Base-by-base conservation (phyloP, 208 protist species). In the Sergeia podlipaevii region DNA sequence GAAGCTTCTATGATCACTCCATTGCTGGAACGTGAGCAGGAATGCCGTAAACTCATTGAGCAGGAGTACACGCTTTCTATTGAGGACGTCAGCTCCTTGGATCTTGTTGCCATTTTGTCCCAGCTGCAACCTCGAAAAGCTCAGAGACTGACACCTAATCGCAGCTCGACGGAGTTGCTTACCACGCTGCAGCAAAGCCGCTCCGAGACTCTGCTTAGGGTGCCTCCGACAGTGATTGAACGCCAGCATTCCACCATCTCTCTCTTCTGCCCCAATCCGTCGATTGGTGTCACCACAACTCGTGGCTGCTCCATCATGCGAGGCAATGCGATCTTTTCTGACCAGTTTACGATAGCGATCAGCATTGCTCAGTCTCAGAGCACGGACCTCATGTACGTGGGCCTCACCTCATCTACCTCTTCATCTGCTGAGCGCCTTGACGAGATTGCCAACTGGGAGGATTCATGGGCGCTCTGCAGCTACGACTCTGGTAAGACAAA, bases 391-490 rank as follows among this genome's bases (percentile, higher is more conserved):
- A 77, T 92, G 32, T 95, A 95, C 59, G 65, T 91, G 17, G 88
- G 88, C 28, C 64, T 95, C 15, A 88, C 83, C n/a, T 62, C 73
- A n/a, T 76, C 81, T 44, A 73, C 71, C 18, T 67, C 69, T 17
- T 44, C 65, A 18, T 63, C 55, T 48, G 65, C 77, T 13, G 68
- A 85, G 6, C 69, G 53, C 10, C 64, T 60, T 38, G 69, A 81
- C 34, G 77, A 88, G 45, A 79, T 91, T 8, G 69, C 73, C 17
- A 53, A 33, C 38, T 90, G 81, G 72, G 64, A 77, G 42, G 78
- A 93, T 51, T 77, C 75, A 15, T 95, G 89, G 89, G 70, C 79
- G 11, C 67, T 95, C 26, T 95, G 85, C 71, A 86, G 61, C 65
- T 44, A 74, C 34, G 85, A 95, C 55, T 81, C 77, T 0, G 61